Percentiles rank a stretch among this genome's conserved stretches.
phyloP scores from a whole-genome alignment of 2,329 filamentous ascomycete species.

The Calonectria henricotiae region DNA sequence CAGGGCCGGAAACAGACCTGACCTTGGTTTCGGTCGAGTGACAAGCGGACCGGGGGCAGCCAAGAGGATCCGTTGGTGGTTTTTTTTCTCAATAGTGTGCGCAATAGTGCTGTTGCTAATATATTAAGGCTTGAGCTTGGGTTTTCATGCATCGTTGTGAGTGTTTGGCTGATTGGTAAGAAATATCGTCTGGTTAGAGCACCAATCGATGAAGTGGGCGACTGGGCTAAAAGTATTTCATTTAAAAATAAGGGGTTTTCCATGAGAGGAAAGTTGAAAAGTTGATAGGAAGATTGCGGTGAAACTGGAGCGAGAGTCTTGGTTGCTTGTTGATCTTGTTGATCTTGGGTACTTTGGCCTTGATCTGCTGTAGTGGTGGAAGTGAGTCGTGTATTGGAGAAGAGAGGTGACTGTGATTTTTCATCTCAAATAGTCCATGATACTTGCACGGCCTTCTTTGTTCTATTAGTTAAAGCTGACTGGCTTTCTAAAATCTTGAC shows the following conservation, averaged over 20 bases:
- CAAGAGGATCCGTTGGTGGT: neutral
- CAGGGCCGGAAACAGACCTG: slow-evolving; percentile 9
- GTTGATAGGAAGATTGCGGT: neutral
- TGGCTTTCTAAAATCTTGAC: neutral
- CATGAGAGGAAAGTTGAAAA: neutral
- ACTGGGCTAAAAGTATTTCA: neutral
- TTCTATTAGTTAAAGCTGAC: neutral
- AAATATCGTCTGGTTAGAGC: no score
- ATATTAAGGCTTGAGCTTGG: no score
- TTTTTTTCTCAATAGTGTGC: neutral
- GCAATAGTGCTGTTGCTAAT: neutral
- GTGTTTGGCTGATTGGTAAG: no score
- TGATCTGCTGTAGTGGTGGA: no score
- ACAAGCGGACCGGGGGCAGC: no score
- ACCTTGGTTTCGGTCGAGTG: neutral
- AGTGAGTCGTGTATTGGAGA: no score
- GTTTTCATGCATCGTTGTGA: no score
- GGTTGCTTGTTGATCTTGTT: neutral
- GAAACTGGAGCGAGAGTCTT: neutral
- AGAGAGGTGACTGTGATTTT: no score
- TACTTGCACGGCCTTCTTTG: no score
- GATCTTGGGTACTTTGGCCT: neutral
- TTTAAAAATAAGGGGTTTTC: neutral
- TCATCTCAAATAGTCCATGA: no score
- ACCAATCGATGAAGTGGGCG: no score